These are phyloP conservation scores for Pseudopithomyces maydicus DNA, from an alignment of 2,329 filamentous ascomycete genomes.

Conservation along the genomic window DNA sequence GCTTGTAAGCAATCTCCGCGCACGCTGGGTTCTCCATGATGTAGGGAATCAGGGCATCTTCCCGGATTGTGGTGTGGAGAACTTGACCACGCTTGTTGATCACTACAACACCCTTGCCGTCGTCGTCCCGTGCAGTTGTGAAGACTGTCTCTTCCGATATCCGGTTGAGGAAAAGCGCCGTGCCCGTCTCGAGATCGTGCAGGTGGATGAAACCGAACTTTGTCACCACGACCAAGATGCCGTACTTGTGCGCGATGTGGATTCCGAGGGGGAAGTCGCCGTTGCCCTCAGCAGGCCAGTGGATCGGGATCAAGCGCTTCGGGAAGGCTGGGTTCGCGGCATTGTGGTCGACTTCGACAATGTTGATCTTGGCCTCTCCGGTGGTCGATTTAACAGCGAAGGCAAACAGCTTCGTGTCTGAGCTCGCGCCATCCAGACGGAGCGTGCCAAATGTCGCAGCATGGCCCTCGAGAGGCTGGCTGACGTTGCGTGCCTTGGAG, in stretches of 20 bases:
- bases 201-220: slow-evolving; percentile 99
- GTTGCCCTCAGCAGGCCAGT: slow-evolving; percentile 92
- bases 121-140: slow-evolving; percentile 82
- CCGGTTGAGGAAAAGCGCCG: slow-evolving; percentile 98
- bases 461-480: slow-evolving; percentile 96
- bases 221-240: slow-evolving; percentile 94
- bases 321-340: slow-evolving; percentile 85
- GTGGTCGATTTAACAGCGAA: slow-evolving; percentile 90
- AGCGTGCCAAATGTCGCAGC: slow-evolving; percentile 92
- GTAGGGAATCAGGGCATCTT: slow-evolving; percentile 89
- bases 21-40: slow-evolving; percentile 96
- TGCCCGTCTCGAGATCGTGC: slow-evolving; percentile 94
- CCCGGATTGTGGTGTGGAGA: slow-evolving; percentile 90
- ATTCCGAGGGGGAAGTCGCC: slow-evolving; percentile 99
- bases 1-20: slow-evolving; percentile 89
- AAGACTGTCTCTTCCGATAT: slow-evolving; percentile 99
- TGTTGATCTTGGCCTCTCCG: slow-evolving; percentile 87
- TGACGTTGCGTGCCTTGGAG: slow-evolving; percentile 93
- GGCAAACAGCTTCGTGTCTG: slow-evolving; percentile 94
- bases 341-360: slow-evolving; percentile 95
- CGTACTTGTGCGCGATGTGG: slow-evolving; percentile 96
- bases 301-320: slow-evolving; percentile 97
- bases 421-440: slow-evolving; percentile 82
- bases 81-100: slow-evolving; percentile 99
- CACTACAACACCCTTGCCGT: slow-evolving; percentile 86